A percentile compares a stretch with the other conserved stretches of the same genome.
phyloP scores from a whole-genome alignment of 345 rosid species.

The Salix udensis region DNA sequence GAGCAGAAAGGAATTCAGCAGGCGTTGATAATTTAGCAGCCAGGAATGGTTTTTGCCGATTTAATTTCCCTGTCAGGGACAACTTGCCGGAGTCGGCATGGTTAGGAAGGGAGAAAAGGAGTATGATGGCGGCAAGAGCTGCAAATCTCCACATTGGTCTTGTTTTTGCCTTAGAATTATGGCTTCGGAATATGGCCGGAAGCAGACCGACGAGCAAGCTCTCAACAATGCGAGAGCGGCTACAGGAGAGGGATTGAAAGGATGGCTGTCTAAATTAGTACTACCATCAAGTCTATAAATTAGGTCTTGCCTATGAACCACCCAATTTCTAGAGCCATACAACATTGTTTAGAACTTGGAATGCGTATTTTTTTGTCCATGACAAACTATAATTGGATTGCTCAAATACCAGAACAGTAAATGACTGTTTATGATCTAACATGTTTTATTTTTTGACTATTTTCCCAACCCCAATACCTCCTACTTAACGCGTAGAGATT shows the following conservation, averaged over 20 bases:
- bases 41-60: neutral
- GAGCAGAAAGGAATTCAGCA: slow-evolving; percentile 27
- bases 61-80: neutral
- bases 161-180: neutral
- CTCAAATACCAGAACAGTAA: too few relatives aligned
- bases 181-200: neutral
- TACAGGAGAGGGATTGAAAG: neutral
- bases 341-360: neutral
- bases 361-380: too few relatives aligned
- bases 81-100: neutral
- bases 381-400: too few relatives aligned
- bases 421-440: too few relatives aligned
- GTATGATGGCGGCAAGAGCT: neutral
- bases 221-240: neutral
- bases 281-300: neutral
- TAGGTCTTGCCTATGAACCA: neutral
- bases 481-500: too few relatives aligned
- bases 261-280: neutral
- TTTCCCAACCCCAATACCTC: too few relatives aligned
- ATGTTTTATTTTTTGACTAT: too few relatives aligned
- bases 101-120: neutral
- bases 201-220: neutral
- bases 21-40: neutral
- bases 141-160: neutral
- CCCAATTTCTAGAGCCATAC: too few relatives aligned